Base-by-base conservation (phyloP, 2,329 filamentous ascomycete genomes). In the Dactylellina sp. region DNA sequence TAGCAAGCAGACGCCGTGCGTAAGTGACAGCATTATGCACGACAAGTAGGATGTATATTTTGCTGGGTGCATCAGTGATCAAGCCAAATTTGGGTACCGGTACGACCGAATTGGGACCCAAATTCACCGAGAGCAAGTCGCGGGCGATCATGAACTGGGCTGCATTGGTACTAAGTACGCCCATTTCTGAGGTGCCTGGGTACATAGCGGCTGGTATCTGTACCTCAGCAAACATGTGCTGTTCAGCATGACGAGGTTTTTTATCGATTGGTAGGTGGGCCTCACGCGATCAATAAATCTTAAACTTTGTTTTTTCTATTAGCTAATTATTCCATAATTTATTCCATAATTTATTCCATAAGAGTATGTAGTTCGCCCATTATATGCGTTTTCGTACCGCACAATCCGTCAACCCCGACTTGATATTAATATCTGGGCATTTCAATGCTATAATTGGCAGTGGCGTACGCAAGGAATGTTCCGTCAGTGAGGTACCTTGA, bases 31-130 rank as follows among this genome's bases (percentile, higher is more conserved):
- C 37, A 16, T n/a, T 40, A 16, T 40, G n/a, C 37, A 40, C 5
- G 12, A 3, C 37, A 14, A 14, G 37, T 6, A 14, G 14, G 7
- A 9, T 46, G 12, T 4, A 4, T 22, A 18, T n/a, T n/a, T 7
- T 5, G 24, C 7, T 7, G 16, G 18, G 20, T 47, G n/a, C n/a
- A n/a, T 18, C 16, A 6, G 24, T 47, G 44, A 24, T 47, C 24
- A 47, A 47, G 7, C 49, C 28, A 22, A 22, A 53, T 53, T 7
- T 20, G 49, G 25, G 24, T 53, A 53, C 37, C 49, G 49, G 49
- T 20, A 53, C 49, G 49, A 37, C 37, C 7, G n/a, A 35, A 37
- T 18, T 2, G 14, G 18, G 16, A 53, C 25, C 20, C 24, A 14
- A 24, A 5, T 28, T 20, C 24, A 20, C n/a, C n/a, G n/a, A n/a